Evolutionary conservation across 2,329 filamentous ascomycete genomes (phyloP), one percentile per base, ranked within the genome.

Genomic region (Thelonectria rubi): DNA sequence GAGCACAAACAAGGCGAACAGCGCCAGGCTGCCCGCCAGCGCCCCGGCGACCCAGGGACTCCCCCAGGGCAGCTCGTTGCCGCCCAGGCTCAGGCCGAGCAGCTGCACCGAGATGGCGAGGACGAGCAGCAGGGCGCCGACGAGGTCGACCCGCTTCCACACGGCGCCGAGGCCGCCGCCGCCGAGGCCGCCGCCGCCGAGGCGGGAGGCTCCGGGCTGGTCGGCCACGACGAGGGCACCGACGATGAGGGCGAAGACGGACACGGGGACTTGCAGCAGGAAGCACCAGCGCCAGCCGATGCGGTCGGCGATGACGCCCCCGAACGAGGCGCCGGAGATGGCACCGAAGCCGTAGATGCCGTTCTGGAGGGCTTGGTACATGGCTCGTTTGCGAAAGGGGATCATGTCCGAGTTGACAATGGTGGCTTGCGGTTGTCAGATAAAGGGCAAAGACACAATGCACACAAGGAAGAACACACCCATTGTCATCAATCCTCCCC

Each of bases 271-370:
- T 68, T 90, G 88, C 2, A 88, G 76, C 3, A 88, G 69, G 61
- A 90, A 91, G 58, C 86, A 88, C 83, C 85, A 89, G 20, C 89
- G 80, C 89, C 89, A 91, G 10, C 89, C 88, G 20, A 91, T 79
- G 2, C 76, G 79, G 65, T 91, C 87, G 21, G 87, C 87, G 11
- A 91, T 82, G 34, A 84, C 81, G 2, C 88, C 88, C 3, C 89
- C 89, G 48, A 90, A 82, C 0, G 86, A 86, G 9, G 88, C 88
- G 2, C 88, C 88, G 18, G 83, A 81, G 34, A 89, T 85, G 2
- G 86, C 83, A 0, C 87, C 87, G 63, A 89, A 86, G 1, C 87
- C 88, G 60, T 84, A 83, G 34, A 88, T 79, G 15, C 80, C 84
- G 60, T 89, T 89, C 65, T 89, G 86, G 10, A 86, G 63, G 46